Percentiles rank a stretch among this genome's conserved stretches.
phyloP scores from a whole-genome alignment of 2,329 filamentous ascomycete species.

The Chrysoporthe deuterocubensis region DNA sequence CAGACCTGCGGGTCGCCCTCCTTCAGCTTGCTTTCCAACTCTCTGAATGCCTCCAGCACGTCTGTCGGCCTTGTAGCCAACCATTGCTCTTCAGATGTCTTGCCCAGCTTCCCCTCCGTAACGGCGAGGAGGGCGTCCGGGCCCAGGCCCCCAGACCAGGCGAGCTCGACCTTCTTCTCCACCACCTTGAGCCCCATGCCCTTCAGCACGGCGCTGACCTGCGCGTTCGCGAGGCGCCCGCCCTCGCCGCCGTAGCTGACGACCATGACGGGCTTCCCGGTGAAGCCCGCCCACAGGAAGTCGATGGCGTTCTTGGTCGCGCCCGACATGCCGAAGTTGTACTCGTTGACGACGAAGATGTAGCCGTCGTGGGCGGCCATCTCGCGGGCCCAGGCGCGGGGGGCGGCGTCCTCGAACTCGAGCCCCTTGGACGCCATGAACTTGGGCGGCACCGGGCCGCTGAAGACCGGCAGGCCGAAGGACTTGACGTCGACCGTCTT shows the following conservation, averaged over 20 bases:
- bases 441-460: constrained; percentile 3
- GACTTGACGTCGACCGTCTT: constrained; percentile 22
- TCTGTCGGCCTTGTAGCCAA: constrained; percentile 9
- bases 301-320: constrained; percentile 66
- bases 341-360: constrained; percentile 57
- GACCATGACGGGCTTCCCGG: constrained; percentile 55
- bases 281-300: constrained; percentile 63
- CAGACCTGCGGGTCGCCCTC: background rate
- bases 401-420: constrained; percentile 46
- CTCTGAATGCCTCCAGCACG: constrained; percentile 18
- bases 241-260: constrained; percentile 53
- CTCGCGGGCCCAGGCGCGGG: constrained; percentile 48
- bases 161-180: constrained; percentile 20
- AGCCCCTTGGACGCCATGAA: constrained; percentile 42
- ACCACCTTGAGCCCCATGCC: constrained; percentile 30
- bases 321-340: constrained; percentile 60
- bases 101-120: constrained; percentile 16
- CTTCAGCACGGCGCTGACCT: constrained; percentile 32
- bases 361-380: constrained; percentile 51
- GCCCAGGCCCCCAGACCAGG: constrained; percentile 5
- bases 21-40: constrained; percentile 10
- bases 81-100: constrained; percentile 16
- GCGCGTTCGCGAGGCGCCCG: constrained; percentile 33
- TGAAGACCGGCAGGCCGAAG: constrained; percentile 21
- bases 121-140: constrained; percentile 15